Evolutionary conservation across 345 rosid species (phyloP), one percentile per base, ranked within the genome.

Genomic region (Rhodamnia argentea): DNA sequence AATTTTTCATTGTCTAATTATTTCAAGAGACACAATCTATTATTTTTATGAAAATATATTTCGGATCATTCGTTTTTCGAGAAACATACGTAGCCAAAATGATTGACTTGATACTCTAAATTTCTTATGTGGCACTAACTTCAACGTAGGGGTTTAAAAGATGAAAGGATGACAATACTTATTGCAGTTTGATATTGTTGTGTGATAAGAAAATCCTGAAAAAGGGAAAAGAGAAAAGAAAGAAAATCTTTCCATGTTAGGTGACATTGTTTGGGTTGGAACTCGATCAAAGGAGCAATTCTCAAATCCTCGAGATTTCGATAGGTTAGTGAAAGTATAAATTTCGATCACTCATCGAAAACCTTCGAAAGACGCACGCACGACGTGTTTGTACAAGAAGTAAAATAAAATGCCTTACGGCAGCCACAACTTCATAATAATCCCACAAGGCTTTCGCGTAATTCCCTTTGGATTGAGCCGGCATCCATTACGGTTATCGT

Each of bases 221-320:
- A 60, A 60, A 16, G 40, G 13, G 27, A 18, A 7, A 27, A 27
- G 6, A 53, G 16, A 2, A 27, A 14, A 60, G 37, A n/a, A 47
- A 47, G 12, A 47, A 47, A 47, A 6, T 60, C 14, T 60, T 5
- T 60, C 1, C 11, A 59, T 26, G 6, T 13, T 5, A 15, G 13
- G 26, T 1, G 4, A 58, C 64, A 11, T 14, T 2, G 0, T 2
- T 59, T 0, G 18, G 32, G 70, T 18, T n/a, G 13, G 8, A 26
- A 0, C 26, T 59, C 15, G 4, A 59, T 59, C 64, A 59, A 59
- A 59, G 64, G 32, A 13, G 70, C 18, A 59, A 0, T 58, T 58
- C 16, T 3, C 29, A 26, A 26, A 27, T 58, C 0, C 29, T 58
- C 29, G 0, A 24, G 62, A 0, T 23, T 57, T 57, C 0, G 0